These are phyloP conservation scores for Acanthamoeba sp. DNA, from an alignment of 208 protist species.

Conservation along the genomic window DNA sequence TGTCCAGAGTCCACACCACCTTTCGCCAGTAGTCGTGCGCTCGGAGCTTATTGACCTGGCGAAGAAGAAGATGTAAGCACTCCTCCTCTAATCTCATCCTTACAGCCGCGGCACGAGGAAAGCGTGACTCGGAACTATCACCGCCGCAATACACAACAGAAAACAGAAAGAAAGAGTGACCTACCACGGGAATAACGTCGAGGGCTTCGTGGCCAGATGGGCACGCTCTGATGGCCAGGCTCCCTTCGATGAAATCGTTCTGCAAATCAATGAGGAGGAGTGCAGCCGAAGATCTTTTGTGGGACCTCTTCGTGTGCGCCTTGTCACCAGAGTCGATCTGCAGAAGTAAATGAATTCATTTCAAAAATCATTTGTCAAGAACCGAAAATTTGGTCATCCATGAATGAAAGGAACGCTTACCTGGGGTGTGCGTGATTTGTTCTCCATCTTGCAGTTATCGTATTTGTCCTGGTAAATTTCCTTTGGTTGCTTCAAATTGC, in stretches of 20 bases:
- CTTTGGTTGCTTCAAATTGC: neutral
- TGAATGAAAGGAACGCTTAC: neutral
- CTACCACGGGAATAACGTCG: conserved; percentile 44
- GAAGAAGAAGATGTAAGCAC: neutral
- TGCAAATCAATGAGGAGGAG: conserved; percentile 55
- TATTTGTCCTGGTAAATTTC: neutral
- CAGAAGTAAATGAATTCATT: no score
- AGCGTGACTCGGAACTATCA: no score
- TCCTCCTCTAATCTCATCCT: no score
- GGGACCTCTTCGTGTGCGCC: neutral
- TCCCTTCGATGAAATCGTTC: conserved; percentile 67
- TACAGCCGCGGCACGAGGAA: no score
- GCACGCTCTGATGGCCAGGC: neutral
- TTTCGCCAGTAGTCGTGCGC: neutral
- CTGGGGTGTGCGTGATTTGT: neutral
- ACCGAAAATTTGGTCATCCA: no score
- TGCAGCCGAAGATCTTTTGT: neutral
- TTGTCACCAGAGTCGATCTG: neutral
- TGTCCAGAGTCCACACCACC: conserved; percentile 66
- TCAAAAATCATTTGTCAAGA: no score
- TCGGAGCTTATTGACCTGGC: conserved; percentile 27
- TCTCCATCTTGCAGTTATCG: neutral
- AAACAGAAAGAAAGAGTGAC: neutral
- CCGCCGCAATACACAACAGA: no score
- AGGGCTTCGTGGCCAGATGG: neutral